Percentiles rank a stretch among this genome's conserved stretches.
Evolutionary conservation across 345 rosid species (phyloP).

Genomic region (Hypericum perforatum): DNA sequence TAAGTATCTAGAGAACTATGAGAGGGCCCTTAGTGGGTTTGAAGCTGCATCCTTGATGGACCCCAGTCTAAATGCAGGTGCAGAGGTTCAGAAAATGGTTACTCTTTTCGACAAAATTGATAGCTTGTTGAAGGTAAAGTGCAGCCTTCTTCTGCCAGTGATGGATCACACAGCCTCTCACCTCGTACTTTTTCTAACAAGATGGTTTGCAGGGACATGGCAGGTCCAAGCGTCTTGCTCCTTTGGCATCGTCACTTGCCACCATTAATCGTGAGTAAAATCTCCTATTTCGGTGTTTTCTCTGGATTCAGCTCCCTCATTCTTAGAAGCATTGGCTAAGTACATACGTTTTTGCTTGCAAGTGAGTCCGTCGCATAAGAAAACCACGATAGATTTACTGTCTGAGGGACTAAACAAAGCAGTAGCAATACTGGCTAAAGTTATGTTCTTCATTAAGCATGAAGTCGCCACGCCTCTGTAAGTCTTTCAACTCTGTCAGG

Average conservation of each 20-base stretch:
- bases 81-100: constrained; percentile 49
- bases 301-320: too few relatives aligned
- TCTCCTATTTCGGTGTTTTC: too few relatives aligned
- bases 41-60: constrained; percentile 65
- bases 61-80: constrained; percentile 52
- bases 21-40: constrained; percentile 64
- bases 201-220: constrained; percentile 30
- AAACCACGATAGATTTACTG: constrained; percentile 37
- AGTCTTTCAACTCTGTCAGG: constrained; percentile 14
- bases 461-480: constrained; percentile 56
- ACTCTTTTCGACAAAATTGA: constrained; percentile 55
- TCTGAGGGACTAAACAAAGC: constrained; percentile 53
- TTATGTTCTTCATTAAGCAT: constrained; percentile 48
- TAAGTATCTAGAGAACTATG: constrained; percentile 62
- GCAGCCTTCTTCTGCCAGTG: background rate
- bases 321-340: too few relatives aligned
- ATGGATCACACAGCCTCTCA: background rate
- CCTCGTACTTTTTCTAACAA: too few relatives aligned
- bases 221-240: constrained; percentile 38
- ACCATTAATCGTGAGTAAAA: constrained; percentile 35
- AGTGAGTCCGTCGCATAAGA: constrained; percentile 40
- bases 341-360: constrained; percentile 4
- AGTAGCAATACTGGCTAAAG: constrained; percentile 48
- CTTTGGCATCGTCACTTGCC: constrained; percentile 34
- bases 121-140: constrained; percentile 38